Evolutionary conservation across 495 filamentous ascomycete species (phyloP), one percentile per base, ranked within the genome.

Genomic region (Parachaetomium inaequale): DNA sequence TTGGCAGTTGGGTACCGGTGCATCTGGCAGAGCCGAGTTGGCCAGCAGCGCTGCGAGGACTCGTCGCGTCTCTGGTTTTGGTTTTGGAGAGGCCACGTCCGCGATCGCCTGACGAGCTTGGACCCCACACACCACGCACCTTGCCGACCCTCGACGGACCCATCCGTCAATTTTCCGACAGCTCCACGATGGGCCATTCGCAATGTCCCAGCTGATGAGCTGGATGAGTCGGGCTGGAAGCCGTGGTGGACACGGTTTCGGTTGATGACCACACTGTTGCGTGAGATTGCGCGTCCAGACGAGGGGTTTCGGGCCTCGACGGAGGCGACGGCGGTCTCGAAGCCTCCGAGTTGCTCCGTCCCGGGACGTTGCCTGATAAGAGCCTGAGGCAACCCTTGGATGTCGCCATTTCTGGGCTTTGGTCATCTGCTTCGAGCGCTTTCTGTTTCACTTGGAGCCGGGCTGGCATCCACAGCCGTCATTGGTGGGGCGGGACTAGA

Each of bases 1-100:
- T 61, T 66, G 7, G 50, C 38, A 23, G 63, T 72, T 69, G 68
- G 70, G 70, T 72, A 72, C 61, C 57, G 52, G 28, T 71, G 70
- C 70, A 71, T 68, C 66, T 58, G 36, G 47, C 50, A 32, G 43
- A 43, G 21, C 40, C 21, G 47, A 61, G 63, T 61, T 55, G 36
- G 29, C 62, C 47, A 58, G n/a, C 47, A 19, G 6, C 28, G 40
- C 11, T 32, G 43, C 31, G 12, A 14, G 1, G 19, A 28, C 7
- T 32, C 19, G 19, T 34, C 17, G 45, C 54, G 53, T 31, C 21
- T 34, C n/a, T n/a, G n/a, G n/a, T n/a, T n/a, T n/a, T n/a, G 52
- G 25, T 46, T 47, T 55, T 63, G 29, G 58, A 63, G 67, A 67
- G 64, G 69, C 67, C 69, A 69, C 67, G 66, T 72, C 61, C 59